Evolutionary conservation across 768 basidiomycete genomes (phyloP).

Genomic region (Phanerodontia chrysosporium): DNA sequence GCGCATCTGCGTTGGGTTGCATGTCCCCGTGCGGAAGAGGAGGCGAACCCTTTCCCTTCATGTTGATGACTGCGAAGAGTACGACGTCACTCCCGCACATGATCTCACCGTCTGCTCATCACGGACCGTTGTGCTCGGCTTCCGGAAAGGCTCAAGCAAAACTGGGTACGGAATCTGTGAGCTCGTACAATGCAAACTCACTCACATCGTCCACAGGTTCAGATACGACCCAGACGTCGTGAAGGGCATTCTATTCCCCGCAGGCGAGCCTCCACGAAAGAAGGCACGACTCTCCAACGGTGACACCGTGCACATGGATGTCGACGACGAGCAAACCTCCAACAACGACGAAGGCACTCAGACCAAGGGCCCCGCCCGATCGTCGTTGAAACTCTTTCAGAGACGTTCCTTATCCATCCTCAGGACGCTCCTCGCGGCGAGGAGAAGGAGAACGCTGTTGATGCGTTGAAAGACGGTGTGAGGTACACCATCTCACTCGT

Average conservation of each 20-base stretch:
- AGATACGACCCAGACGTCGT: conserved; percentile 27
- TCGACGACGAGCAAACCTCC: conserved; percentile 6
- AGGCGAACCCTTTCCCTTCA: conserved; percentile 1
- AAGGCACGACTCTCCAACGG: conserved; percentile 11
- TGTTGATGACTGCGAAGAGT: not conserved
- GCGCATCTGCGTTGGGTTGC: conserved; percentile 42
- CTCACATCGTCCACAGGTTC: conserved; percentile 18
- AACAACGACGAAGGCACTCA: not conserved
- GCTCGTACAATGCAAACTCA: too few relatives aligned
- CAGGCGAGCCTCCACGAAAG: conserved; percentile 9
- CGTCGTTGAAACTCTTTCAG: conserved; percentile 26
- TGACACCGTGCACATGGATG: conserved; percentile 2
- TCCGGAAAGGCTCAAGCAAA: not conserved
- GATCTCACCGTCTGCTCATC: conserved; percentile 7
- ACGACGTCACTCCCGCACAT: not conserved
- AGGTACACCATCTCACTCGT: not conserved
- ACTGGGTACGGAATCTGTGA: conserved; percentile 18
- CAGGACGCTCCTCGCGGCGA: conserved; percentile 14
- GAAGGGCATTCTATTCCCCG: conserved; percentile 20
- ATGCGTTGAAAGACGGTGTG: conserved; percentile 8
- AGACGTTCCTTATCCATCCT: conserved; percentile 25
- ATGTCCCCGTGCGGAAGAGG: conserved; percentile 1
- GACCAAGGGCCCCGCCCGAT: conserved; percentile 2
- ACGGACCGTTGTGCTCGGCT: conserved; percentile 6
- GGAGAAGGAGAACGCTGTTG: conserved; percentile 6